Evolutionary conservation across 352 stramenopile species (phyloP).

Genomic region (Globisporangium viniferum): DNA sequence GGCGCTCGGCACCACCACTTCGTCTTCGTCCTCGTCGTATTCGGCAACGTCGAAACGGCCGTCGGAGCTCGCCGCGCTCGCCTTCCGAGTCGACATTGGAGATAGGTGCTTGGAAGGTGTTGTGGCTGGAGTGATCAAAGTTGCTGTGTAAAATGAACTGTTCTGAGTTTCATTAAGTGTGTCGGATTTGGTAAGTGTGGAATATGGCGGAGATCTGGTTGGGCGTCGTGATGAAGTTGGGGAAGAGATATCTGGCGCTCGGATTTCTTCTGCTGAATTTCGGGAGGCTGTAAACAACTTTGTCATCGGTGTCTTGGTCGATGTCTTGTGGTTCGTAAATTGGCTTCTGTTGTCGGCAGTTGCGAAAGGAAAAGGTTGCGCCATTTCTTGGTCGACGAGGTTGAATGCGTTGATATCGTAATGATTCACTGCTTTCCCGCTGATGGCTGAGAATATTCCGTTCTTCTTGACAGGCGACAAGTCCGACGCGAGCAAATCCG

Average conservation of each 20-base stretch:
- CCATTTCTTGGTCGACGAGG: not conserved
- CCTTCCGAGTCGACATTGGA: not conserved
- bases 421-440: not conserved
- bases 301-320: not conserved
- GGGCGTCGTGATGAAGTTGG: not conserved
- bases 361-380: not conserved
- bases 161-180: not conserved
- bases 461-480: slow-evolving; percentile 12
- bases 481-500: not conserved
- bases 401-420: not conserved
- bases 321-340: not conserved
- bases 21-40: not conserved
- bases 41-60: not conserved
- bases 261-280: not conserved
- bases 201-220: too few species aligned
- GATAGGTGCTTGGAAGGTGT: not conserved
- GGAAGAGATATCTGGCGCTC: not conserved
- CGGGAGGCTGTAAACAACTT: slow-evolving; percentile 4
- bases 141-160: not conserved
- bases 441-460: not conserved
- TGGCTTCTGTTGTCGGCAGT: not conserved
- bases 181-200: not conserved
- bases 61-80: not conserved
- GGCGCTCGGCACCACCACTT: not conserved
- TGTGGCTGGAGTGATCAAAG: too few species aligned